phyloP scores from a whole-genome alignment of 164 flowering plant species.

The Vitis vinifera region DNA sequence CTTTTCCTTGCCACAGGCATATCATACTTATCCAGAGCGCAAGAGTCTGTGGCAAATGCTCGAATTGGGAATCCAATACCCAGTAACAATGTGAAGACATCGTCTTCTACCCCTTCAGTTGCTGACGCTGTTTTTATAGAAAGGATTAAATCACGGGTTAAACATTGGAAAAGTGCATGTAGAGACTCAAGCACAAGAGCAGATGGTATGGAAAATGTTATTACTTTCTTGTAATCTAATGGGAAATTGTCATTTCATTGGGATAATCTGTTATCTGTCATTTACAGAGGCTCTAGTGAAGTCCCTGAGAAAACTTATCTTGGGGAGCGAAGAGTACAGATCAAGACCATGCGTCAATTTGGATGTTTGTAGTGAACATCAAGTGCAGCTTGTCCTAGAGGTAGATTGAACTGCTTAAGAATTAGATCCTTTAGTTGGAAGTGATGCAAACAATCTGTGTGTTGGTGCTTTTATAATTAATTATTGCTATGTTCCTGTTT shows the following conservation, averaged over 20 bases:
- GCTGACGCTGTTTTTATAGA: conserved; percentile 66
- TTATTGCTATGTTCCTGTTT: not conserved
- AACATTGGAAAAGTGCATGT: conserved; percentile 62
- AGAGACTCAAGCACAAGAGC: conserved; percentile 28
- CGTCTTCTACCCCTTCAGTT: conserved; percentile 48
- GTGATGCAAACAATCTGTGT: not conserved
- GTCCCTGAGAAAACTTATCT: conserved; percentile 58
- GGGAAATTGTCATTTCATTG: not conserved
- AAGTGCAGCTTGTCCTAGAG: conserved; percentile 69
- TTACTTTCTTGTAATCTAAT: not conserved
- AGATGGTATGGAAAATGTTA: conserved; percentile 41
- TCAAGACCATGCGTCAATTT: conserved; percentile 74
- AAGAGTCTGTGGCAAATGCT: conserved; percentile 58
- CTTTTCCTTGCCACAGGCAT: conserved; percentile 49
- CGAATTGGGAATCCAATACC: conserved; percentile 36
- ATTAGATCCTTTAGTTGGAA: conserved; percentile 9
- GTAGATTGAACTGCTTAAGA: conserved; percentile 31
- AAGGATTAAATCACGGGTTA: conserved; percentile 67
- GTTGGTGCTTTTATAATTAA: conserved; percentile 1
- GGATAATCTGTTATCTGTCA: not conserved
- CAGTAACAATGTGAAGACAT: conserved; percentile 14
- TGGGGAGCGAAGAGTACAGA: conserved; percentile 53
- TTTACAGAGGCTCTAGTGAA: conserved; percentile 56
- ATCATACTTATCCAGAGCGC: conserved; percentile 84
- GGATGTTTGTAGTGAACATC: conserved; percentile 84